These are phyloP conservation scores for Plenodomus tracheiphilus DNA, from an alignment of 2,329 filamentous ascomycete genomes.

Conservation along the genomic window DNA sequence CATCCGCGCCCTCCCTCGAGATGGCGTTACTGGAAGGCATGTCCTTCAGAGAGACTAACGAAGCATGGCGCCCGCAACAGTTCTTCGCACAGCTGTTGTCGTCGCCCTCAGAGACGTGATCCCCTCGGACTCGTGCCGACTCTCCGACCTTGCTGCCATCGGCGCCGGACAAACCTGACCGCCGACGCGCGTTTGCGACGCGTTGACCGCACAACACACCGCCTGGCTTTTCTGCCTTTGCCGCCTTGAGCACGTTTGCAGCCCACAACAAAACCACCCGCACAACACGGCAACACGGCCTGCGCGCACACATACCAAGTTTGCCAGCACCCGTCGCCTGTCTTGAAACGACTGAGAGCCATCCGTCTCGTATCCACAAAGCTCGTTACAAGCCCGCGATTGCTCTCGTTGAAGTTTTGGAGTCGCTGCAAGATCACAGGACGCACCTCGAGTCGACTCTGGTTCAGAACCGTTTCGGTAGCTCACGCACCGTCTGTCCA, in stretches of 20 bases:
- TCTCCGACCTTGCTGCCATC: slow-evolving; percentile 4
- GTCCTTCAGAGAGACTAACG: slow-evolving; percentile 38
- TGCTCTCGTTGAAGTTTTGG: neutral
- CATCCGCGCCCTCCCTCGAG: slow-evolving; percentile 29
- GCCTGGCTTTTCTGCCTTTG: slow-evolving; percentile 28
- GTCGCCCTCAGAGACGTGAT: slow-evolving; percentile 11
- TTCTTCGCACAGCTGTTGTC: slow-evolving; percentile 16
- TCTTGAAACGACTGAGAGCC: neutral
- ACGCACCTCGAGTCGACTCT: slow-evolving; percentile 1
- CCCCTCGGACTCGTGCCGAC: neutral
- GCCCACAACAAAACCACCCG: slow-evolving; percentile 3
- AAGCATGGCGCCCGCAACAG: slow-evolving; percentile 27
- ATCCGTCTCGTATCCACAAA: neutral
- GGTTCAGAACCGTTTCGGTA: slow-evolving; percentile 3
- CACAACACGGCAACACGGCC: neutral
- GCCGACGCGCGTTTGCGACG: slow-evolving; percentile 13
- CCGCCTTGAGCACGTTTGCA: slow-evolving; percentile 6
- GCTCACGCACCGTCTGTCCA: neutral
- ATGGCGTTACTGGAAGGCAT: slow-evolving; percentile 33
- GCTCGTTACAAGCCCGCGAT: neutral
- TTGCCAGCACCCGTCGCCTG: neutral
- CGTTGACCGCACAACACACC: slow-evolving; percentile 18
- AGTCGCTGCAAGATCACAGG: neutral
- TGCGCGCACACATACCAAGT: neutral
- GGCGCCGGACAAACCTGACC: slow-evolving; percentile 12